Evolutionary conservation across 1,284 basidiomycete species (phyloP), one percentile per base, ranked within the genome.

Genomic region (Tilletia caries): DNA sequence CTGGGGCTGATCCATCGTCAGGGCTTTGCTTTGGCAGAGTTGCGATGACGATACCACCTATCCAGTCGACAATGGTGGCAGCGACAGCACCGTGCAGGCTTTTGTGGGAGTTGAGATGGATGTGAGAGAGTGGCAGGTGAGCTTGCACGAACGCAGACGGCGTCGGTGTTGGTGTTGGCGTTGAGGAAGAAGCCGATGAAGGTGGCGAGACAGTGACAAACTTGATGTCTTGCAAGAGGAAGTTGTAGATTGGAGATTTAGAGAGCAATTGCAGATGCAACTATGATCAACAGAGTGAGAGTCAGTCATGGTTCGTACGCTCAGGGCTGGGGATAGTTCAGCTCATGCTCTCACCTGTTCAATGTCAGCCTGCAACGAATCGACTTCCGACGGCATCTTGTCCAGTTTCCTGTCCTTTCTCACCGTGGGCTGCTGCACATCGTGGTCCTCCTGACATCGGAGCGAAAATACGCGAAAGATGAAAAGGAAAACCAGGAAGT

Each of bases 11-110:
- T 13, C 8, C 48, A 8, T 8, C 8, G 48, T 8, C 20, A 50
- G 27, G 27, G 29, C 29, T 29, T 13, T 62, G 18, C 15, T 29
- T 62, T 27, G 58, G 70, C 10, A 72, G 70, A 52, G 71, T 70
- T 3, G 75, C 76, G 46, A 78, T 73, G 65, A 76, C 72, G 52
- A 78, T 67, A 52, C 75, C 75, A 33, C 75, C 76, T 48, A 76
- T 70, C 74, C 75, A 76, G 52, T 78, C 76, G 41, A 78, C 67
- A 41, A 78, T 73, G 13, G 76, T 78, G 2, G 76, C 76, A 1
- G 76, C 74, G 0, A 75, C 74, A 6, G 75, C 76, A 6, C 76
- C 76, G 68, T 78, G 76, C 3, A 78, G 69, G 69, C 73, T 76
- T 48, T 70, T 68, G 60, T 75, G 71, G 62, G 58, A 66, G 75